phyloP scores from a whole-genome alignment of 2,329 filamentous ascomycete species.

The Thermomyces lanuginosus region DNA sequence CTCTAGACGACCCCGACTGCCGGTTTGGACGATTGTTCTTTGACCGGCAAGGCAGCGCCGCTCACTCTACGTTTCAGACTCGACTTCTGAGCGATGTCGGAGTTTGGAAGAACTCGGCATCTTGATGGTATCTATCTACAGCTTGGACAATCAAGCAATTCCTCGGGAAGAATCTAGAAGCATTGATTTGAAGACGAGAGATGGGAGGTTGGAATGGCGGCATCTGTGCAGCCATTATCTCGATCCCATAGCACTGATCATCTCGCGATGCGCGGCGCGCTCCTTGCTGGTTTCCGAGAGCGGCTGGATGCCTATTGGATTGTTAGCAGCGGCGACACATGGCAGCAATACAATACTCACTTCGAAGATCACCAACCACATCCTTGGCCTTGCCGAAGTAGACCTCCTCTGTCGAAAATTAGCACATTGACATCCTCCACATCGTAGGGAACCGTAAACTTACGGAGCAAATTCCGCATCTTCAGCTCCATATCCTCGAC shows the following conservation, averaged over 20 bases:
- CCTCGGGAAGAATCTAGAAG: too few relatives aligned
- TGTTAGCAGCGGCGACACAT: conserved; percentile 7
- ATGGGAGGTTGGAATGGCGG: too few relatives aligned
- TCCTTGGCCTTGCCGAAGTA: conserved; percentile 99
- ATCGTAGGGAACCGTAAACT: conserved; percentile 9
- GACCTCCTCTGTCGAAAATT: conserved; percentile 52
- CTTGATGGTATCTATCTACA: too few relatives aligned
- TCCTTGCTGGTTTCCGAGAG: conserved; percentile 75
- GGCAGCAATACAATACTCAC: conserved; percentile 28
- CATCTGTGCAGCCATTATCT: conserved; percentile 3
- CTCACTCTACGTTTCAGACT: too few relatives aligned
- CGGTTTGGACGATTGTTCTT: too few relatives aligned
- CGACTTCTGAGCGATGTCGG: too few relatives aligned
- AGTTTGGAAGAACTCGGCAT: too few relatives aligned
- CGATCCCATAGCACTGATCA: conserved; percentile 49
- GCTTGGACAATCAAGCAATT: too few relatives aligned
- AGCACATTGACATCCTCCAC: conserved; percentile 1
- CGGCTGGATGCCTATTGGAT: conserved; percentile 45
- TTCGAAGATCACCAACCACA: conserved; percentile 87
- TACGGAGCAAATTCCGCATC: conserved; percentile 85
- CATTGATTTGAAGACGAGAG: too few relatives aligned
- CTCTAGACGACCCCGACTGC: too few relatives aligned
- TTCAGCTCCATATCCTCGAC: conserved; percentile 99
- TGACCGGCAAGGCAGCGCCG: too few relatives aligned
- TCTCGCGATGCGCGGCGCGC: conserved; percentile 69